Evolutionary conservation across 176 grass and related monocot species (phyloP).

Genomic region (Aegilops longissima): DNA sequence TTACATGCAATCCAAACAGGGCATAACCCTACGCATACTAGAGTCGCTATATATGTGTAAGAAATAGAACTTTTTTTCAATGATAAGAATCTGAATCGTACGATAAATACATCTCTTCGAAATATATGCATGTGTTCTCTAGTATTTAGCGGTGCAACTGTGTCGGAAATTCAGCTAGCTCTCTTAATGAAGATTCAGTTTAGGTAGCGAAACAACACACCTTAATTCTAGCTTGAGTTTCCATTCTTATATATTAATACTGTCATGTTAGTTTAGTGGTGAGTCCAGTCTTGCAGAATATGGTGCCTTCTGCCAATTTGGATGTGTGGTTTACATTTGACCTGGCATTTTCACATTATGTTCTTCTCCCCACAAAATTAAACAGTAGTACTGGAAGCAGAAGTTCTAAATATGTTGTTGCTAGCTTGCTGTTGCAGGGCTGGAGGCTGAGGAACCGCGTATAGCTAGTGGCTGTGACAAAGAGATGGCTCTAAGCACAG

Average conservation of each 20-base stretch:
- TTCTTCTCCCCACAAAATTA: background rate
- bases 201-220: background rate
- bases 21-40: background rate
- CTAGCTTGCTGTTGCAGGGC: conserved; percentile 81
- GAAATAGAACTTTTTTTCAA: background rate
- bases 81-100: background rate
- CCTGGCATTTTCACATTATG: background rate
- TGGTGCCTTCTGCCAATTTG: background rate
- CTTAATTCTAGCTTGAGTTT: background rate
- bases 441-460: conserved; percentile 57
- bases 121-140: background rate
- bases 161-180: background rate
- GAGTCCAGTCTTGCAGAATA: background rate
- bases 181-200: background rate
- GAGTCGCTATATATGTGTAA: background rate
- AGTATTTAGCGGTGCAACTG: background rate
- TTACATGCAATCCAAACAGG: too few species aligned
- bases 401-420: conserved; percentile 71
- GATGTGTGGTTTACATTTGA: conserved; percentile 5
- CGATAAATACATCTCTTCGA: background rate
- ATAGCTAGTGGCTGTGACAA: conserved; percentile 63
- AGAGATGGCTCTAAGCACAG: conserved; percentile 59
- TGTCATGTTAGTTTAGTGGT: background rate
- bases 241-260: conserved; percentile 5
- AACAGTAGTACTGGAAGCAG: conserved; percentile 17